Evolutionary conservation across 495 filamentous ascomycete species (phyloP), one percentile per base, ranked within the genome.

Genomic region (Paragyromitra xinjiangensis): DNA sequence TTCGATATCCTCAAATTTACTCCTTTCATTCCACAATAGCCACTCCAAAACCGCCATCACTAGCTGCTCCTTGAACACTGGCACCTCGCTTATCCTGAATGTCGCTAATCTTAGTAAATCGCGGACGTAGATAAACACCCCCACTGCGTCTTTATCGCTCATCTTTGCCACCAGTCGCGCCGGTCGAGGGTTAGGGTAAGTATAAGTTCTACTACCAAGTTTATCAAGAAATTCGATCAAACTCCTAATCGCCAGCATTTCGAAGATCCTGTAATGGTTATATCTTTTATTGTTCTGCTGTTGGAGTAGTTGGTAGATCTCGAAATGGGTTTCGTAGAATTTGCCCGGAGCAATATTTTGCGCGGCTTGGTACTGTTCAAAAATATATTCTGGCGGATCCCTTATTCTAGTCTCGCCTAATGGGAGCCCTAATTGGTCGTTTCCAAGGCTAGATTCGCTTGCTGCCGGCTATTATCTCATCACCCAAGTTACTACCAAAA

Each of bases 261-360:
- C 63, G 42, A 48, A 48, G 16, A 48, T 12, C 42, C 16, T 65
- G 37, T 19, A 64, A n/a, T 64, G 39, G 19, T 64, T 44, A 16
- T 64, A 39, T 42, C 34, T 64, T 24, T 42, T 44, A 7, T 64
- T 12, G 37, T 64, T 44, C 61, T 44, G 37, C 14, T 42, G 34
- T 7, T 64, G 61, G n/a, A 64, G 61, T 44, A 64, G 61, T 12
- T 37, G 61, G 61, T 64, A 64, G 37, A 64, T 44, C 39, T 64
- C 61, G 39, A 64, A 37, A 64, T 64, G 34, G 16, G 12, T 42
- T 64, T 64, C 61, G 61, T 44, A 64, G 3, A 64, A 64, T 26
- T 37, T 64, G 5, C 61, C 61, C 9, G 61, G 61, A 12, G 14
- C 4, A 3, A 42, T 8, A 22, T 39, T 6, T 37, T 9, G 61